A percentile compares a stretch with the other conserved stretches of the same genome.
Conservation (phyloP, 768 basidiomycete species). For the Leucocoprinus leucothites region DNA sequence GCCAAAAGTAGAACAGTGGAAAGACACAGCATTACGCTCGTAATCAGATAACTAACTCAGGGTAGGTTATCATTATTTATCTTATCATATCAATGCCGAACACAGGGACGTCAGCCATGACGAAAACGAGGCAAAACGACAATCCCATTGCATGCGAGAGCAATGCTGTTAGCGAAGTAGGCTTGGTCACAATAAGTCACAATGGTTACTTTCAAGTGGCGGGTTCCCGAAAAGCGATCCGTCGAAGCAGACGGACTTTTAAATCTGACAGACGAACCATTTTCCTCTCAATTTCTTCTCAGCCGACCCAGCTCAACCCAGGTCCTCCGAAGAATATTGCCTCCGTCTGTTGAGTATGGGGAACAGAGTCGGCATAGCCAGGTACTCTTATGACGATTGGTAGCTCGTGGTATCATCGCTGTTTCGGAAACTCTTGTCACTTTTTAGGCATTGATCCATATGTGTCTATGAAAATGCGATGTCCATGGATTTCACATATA, state of each 20-base stretch:
- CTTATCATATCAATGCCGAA: not conserved
- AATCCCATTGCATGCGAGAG: not conserved
- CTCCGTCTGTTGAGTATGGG: too few species aligned
- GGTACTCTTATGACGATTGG: too few species aligned
- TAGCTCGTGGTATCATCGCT: too few species aligned
- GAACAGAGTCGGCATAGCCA: too few species aligned
- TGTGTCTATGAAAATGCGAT: too few species aligned
- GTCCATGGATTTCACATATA: too few species aligned
- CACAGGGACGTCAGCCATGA: not conserved
- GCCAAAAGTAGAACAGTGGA: too few species aligned
- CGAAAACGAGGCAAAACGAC: not conserved
- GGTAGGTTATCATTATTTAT: not conserved
- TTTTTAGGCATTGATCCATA: too few species aligned
- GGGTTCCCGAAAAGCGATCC: too few species aligned
- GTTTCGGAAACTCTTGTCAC: too few species aligned
- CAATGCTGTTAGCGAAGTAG: not conserved
- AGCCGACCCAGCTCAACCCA: conserved; percentile 1
- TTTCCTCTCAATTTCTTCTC: not conserved
- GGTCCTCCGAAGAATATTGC: not conserved
- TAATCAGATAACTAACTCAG: not conserved
- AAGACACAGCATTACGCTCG: too few species aligned
- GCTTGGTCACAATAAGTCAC: not conserved
- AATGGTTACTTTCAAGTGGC: not conserved
- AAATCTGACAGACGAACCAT: conserved; percentile 1
- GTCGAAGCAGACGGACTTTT: not conserved